Evolutionary conservation across 2,329 filamentous ascomycete genomes (phyloP), one percentile per base, ranked within the genome.

Genomic region (Bisporella sp.): DNA sequence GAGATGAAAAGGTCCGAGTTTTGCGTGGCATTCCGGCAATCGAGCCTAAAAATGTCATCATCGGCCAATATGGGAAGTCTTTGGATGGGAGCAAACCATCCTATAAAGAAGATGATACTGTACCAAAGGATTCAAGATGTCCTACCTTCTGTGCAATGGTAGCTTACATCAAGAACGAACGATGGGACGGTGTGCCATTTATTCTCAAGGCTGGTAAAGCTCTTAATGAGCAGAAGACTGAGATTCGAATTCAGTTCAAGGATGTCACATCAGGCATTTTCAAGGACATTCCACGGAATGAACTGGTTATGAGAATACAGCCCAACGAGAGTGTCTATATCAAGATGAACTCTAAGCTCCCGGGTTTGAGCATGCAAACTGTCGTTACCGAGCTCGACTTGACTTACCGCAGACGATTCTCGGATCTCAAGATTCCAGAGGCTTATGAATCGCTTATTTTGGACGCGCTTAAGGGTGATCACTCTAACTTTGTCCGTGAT

Each of bases 291-390:
- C 95, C 93, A 53, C 87, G 95, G 61, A 99, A 99, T 76, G 93
- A 99, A 75, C 86, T 99, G 59, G 93, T 99, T 64, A 96, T 99
- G 76, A 91, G 93, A 61, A 95, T 99, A 59, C 93, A 99, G 77
- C 93, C 93, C 63, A 99, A 99, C 75, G 93, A 99, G 79, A 95
- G 89, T 68, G 91, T 99, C 60, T 99, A 99, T 76, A 95, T 97
- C 72, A 99, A 99, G 84, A 99, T 99, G 93, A 99, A 99, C 85
- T 97, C 92, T 31, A 99, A 99, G 79, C 79, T 99, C 53, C 95
- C 93, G 21, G 93, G 93, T 64, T 78, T 99, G 64, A 97, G 90
- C 77, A 99, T 97, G 91, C 93, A 99, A 78, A 99, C 93, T 9
- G 93, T 97, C 39, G 89, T 96, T 62, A 99, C 93, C 54, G 93